Conservation (phyloP, 2,329 filamentous ascomycete genomes). For the Delphinella strobiligena region DNA sequence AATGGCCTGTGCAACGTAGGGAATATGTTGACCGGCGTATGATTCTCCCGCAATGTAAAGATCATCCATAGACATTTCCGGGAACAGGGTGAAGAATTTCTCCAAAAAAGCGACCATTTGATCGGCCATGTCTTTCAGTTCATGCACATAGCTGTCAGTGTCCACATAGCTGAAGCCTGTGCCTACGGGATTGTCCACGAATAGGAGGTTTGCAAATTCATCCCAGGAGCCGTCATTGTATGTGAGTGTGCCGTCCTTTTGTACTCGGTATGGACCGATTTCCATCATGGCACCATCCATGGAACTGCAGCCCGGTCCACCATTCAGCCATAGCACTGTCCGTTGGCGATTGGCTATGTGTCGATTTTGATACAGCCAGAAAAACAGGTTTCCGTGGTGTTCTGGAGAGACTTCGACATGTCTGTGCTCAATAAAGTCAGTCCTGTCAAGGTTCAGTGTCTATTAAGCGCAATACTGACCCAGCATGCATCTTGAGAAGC, state of each 20-base stretch:
- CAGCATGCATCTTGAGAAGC: conserved; percentile 93
- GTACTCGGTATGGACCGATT: conserved; percentile 81
- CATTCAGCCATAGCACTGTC: conserved; percentile 94
- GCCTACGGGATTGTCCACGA: conserved; percentile 93
- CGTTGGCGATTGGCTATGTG: conserved; percentile 87
- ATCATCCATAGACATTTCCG: conserved; percentile 83
- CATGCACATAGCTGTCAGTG: conserved; percentile 73
- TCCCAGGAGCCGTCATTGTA: conserved; percentile 96
- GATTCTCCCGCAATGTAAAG: conserved; percentile 95
- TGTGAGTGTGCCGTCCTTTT: conserved; percentile 56
- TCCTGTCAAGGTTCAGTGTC: background rate
- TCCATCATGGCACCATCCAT: conserved; percentile 97
- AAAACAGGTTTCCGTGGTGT: conserved; percentile 88
- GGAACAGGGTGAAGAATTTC: conserved; percentile 83
- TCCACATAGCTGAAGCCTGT: conserved; percentile 95
- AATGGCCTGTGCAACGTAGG: conserved; percentile 88
- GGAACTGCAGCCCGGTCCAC: conserved; percentile 91
- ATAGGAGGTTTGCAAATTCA: conserved; percentile 92
- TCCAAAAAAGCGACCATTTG: conserved; percentile 84
- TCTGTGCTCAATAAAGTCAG: conserved; percentile 34
- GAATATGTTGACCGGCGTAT: conserved; percentile 90
- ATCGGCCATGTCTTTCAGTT: conserved; percentile 76
- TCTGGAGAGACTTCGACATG: conserved; percentile 83
- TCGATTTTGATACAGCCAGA: conserved; percentile 94
- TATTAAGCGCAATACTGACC: conserved; percentile 47